Base-by-base conservation (phyloP, 2,329 filamentous ascomycete species). In the Alternaria sp. region DNA sequence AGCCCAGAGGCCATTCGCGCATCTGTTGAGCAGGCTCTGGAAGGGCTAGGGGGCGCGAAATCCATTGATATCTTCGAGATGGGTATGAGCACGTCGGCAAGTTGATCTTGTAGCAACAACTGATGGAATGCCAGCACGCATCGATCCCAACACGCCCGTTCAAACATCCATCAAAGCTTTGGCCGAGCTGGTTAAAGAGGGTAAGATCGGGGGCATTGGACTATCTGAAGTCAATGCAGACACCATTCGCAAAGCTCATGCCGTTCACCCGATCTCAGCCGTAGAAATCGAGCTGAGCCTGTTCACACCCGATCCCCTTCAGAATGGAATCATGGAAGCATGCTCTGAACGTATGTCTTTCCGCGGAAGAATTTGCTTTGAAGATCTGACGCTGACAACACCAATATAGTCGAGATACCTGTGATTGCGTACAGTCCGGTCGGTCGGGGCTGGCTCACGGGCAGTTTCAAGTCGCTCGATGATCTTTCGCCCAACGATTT, bases 351-450 rank as follows among this genome's bases (percentile, higher is more conserved):
- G 46, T 49, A 49, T 2, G 46, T 20, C n/a, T 20, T 14, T 15
- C 10, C 6, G n/a, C 43, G n/a, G 2, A 20, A 12, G 10, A 45
- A 12, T 5, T 45, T 8, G 18, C 20, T 21, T 20, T 15, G 18
- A 8, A 45, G 1, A 14, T 20, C n/a, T 0, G 12, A 45, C 10
- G 10, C 43, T 49, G 10, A 49, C 4, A 49, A 49, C n/a, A 14
- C 3, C 9, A 5, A 12, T 25, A n/a, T 5, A 49, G 46, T 90
- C 54, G 80, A 82, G 51, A 92, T 93, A 64, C 88, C 89, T 0
- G 78, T 93, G 46, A 79, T 92, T 15, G 68, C 55, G 0, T 93
- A 92, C 78, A 89, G 88, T 28, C 91, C 91, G 0, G 81, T 93
- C 0, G 88, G 90, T 2, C 81, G 86, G 15, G 87, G 87, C 11